Conservation (phyloP, 2,329 filamentous ascomycete species). For the Trichoderma harzianum region DNA sequence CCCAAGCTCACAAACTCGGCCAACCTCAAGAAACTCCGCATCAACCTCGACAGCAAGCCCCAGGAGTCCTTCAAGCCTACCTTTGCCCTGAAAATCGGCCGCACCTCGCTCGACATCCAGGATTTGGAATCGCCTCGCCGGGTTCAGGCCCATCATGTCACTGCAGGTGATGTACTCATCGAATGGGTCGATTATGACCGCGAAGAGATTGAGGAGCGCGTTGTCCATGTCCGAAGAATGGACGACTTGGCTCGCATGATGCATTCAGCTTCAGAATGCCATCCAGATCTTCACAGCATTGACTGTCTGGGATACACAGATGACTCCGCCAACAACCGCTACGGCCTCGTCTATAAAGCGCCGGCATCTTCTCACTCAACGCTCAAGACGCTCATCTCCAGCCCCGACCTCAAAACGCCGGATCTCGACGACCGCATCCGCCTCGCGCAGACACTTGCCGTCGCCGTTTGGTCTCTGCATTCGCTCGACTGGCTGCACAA, state of each 20-base stretch:
- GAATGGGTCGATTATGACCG: slow-evolving; percentile 47
- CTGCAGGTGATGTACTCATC: slow-evolving; percentile 37
- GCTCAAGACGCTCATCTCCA: slow-evolving; percentile 39
- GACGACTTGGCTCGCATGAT: slow-evolving; percentile 48
- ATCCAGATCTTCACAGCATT: slow-evolving; percentile 46
- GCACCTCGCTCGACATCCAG: slow-evolving; percentile 29
- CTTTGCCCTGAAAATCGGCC: slow-evolving; percentile 39
- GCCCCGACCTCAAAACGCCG: slow-evolving; percentile 40
- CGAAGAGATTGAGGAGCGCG: slow-evolving; percentile 39
- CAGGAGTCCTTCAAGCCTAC: slow-evolving; percentile 42
- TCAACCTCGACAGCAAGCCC: slow-evolving; percentile 44
- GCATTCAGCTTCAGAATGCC: slow-evolving; percentile 42
- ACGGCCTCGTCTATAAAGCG: slow-evolving; percentile 43
- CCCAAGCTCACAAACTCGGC: slow-evolving; percentile 42
- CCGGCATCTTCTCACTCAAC: slow-evolving; percentile 37
- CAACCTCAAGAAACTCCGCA: slow-evolving; percentile 43
- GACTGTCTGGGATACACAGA: slow-evolving; percentile 48
- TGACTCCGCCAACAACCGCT: slow-evolving; percentile 37
- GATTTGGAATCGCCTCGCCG: slow-evolving; percentile 21
- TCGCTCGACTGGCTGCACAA: slow-evolving; percentile 57
- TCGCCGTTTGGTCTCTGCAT: slow-evolving; percentile 49
- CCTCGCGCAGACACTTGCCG: slow-evolving; percentile 41
- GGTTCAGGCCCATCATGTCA: slow-evolving; percentile 34
- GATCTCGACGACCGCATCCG: slow-evolving; percentile 43
- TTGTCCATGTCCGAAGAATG: slow-evolving; percentile 42